Evolutionary conservation across 1,284 basidiomycete genomes (phyloP).

Genomic region (Fomes fomentarius): DNA sequence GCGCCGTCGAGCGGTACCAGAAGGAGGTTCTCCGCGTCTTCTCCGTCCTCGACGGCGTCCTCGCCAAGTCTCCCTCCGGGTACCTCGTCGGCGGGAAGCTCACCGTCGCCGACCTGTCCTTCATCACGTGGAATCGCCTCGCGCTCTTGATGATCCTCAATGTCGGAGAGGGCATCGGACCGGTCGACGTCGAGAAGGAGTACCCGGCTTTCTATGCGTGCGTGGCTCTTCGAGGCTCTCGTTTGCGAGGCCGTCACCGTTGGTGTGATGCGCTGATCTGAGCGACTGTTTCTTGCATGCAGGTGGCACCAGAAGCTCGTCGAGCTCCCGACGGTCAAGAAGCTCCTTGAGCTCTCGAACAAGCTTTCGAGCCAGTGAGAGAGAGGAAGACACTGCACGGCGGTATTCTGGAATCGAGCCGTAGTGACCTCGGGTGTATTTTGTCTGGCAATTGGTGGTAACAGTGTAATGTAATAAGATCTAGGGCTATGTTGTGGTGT

Average conservation of each 20-base stretch:
- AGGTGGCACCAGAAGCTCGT: background rate
- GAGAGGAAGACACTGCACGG: too few species aligned
- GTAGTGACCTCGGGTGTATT: too few species aligned
- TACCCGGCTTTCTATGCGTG: constrained; percentile 4
- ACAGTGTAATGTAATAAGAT: too few species aligned
- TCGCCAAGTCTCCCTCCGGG: constrained; percentile 28
- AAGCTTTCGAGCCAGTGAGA: too few species aligned
- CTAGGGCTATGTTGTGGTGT: too few species aligned
- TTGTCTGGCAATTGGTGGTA: too few species aligned
- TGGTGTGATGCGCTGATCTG: too few species aligned
- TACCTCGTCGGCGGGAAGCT: constrained; percentile 17
- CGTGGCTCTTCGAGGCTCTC: background rate
- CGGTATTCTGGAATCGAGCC: too few species aligned
- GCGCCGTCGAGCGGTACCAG: constrained; percentile 1
- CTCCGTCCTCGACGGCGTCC: constrained; percentile 24
- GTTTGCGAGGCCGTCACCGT: background rate
- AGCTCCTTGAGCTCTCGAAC: too few species aligned
- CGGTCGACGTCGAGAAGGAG: constrained; percentile 3
- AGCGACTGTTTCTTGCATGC: too few species aligned
- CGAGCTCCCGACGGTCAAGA: background rate
- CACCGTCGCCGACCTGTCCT: constrained; percentile 21
- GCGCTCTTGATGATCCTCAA: background rate
- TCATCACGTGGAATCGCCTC: constrained; percentile 4
- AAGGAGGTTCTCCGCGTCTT: constrained; percentile 28
- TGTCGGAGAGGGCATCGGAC: background rate